Conservation (phyloP, 108 stramenopile genomes). For the Mediolabrus comicus region DNA sequence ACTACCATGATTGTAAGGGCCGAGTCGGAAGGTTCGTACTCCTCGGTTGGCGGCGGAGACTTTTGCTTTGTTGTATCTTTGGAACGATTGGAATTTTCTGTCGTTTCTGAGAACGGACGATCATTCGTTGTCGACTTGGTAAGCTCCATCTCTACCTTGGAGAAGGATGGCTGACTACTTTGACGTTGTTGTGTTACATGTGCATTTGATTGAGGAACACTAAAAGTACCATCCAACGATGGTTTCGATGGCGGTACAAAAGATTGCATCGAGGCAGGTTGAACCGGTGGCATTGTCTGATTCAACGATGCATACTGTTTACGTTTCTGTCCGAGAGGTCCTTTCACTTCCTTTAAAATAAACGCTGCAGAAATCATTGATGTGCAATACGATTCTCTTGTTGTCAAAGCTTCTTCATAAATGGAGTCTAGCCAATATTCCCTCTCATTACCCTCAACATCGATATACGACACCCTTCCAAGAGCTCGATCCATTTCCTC, state of each 20-base stretch:
- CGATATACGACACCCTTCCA: slow-evolving; percentile 72
- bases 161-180: not conserved
- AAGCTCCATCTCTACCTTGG: not conserved
- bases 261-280: not conserved
- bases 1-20: slow-evolving; percentile 58
- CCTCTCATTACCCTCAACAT: slow-evolving; percentile 68
- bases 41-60: slow-evolving; percentile 23
- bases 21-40: slow-evolving; percentile 43
- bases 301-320: not conserved
- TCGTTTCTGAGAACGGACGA: not conserved
- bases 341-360: slow-evolving; percentile 35
- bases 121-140: not conserved
- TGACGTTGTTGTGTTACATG: not conserved
- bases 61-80: slow-evolving; percentile 10
- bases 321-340: not conserved
- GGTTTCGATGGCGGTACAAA: not conserved
- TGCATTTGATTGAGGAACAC: not conserved
- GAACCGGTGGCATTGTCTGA: not conserved
- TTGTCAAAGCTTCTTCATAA: slow-evolving; percentile 70
- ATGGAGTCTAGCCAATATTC: slow-evolving; percentile 78
- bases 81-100: not conserved
- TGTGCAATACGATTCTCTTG: slow-evolving; percentile 72
- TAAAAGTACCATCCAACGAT: not conserved
- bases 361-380: slow-evolving; percentile 61
- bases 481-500: slow-evolving; percentile 61